A percentile compares a stretch with the other conserved stretches of the same genome.
These are phyloP conservation scores for Sicyos baderoa DNA, from an alignment of 306 rosid species.

Conservation along the genomic window DNA sequence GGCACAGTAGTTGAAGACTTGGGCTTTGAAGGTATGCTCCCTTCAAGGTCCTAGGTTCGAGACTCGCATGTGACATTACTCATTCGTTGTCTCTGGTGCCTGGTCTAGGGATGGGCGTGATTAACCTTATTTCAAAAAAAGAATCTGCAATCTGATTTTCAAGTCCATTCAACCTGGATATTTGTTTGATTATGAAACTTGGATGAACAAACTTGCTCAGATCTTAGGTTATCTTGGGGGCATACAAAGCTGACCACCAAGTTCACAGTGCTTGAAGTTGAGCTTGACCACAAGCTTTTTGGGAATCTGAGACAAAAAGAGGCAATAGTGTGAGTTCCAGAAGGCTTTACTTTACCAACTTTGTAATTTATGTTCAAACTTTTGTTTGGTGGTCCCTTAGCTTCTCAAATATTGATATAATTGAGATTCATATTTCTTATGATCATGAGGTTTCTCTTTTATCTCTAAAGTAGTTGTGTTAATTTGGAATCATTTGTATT, in stretches of 20 bases:
- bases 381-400: not conserved
- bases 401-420: not conserved
- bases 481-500: too few relatives aligned
- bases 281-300: not conserved
- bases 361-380: not conserved
- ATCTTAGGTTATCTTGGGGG: not conserved
- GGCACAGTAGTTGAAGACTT: too few relatives aligned
- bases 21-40: too few relatives aligned
- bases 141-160: not conserved
- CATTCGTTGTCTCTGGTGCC: too few relatives aligned
- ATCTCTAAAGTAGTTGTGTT: too few relatives aligned
- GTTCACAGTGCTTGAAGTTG: not conserved
- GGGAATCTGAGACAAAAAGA: constrained; percentile 7
- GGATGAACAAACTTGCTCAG: not conserved
- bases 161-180: not conserved
- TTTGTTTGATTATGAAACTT: not conserved
- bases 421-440: too few relatives aligned
- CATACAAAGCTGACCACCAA: not conserved
- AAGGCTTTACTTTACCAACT: not conserved
- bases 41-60: too few relatives aligned
- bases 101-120: too few relatives aligned
- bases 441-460: too few relatives aligned
- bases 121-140: too few relatives aligned
- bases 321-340: not conserved
- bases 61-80: too few relatives aligned